phyloP scores from a whole-genome alignment of 352 stramenopile species.

The Phytopythium kandeliae region DNA sequence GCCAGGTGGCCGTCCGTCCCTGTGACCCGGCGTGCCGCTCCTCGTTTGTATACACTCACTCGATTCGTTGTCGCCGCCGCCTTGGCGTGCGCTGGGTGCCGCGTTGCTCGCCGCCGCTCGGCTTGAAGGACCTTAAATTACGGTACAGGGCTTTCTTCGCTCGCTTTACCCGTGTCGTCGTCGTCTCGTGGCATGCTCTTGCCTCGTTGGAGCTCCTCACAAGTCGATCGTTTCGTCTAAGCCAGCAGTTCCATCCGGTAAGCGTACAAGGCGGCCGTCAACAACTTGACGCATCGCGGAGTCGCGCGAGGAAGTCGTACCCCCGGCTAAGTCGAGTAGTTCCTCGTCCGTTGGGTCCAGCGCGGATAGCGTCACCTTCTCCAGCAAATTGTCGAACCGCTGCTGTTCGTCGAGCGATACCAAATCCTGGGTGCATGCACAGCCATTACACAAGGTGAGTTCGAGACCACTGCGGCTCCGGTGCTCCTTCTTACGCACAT shows the following conservation, averaged over 20 bases:
- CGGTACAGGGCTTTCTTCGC: background rate
- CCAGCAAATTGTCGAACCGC: slow-evolving; percentile 52
- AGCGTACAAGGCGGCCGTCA: background rate
- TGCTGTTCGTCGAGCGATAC: slow-evolving; percentile 49
- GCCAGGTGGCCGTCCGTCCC: background rate
- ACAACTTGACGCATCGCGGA: no score
- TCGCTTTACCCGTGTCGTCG: slow-evolving; percentile 1
- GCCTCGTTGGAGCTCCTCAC: slow-evolving; percentile 13
- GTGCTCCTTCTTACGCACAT: slow-evolving; percentile 18
- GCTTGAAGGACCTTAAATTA: slow-evolving; percentile 4
- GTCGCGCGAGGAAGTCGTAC: slow-evolving; percentile 10
- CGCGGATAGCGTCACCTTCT: slow-evolving; percentile 54
- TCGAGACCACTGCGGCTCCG: background rate
- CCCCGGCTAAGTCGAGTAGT: slow-evolving; percentile 37
- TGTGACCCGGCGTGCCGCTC: background rate
- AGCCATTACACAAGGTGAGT: slow-evolving; percentile 5
- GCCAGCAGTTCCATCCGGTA: background rate
- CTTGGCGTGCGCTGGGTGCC: background rate
- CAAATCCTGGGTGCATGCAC: slow-evolving; percentile 27
- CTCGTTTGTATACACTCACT: slow-evolving; percentile 4
- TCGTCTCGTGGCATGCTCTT: background rate
- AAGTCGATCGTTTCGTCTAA: slow-evolving; percentile 43
- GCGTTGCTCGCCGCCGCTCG: background rate
- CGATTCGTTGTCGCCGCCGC: background rate
- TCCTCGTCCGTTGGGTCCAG: slow-evolving; percentile 61